phyloP scores from a whole-genome alignment of 2,329 filamentous ascomycete species.

The Hansfordia pulvinata region DNA sequence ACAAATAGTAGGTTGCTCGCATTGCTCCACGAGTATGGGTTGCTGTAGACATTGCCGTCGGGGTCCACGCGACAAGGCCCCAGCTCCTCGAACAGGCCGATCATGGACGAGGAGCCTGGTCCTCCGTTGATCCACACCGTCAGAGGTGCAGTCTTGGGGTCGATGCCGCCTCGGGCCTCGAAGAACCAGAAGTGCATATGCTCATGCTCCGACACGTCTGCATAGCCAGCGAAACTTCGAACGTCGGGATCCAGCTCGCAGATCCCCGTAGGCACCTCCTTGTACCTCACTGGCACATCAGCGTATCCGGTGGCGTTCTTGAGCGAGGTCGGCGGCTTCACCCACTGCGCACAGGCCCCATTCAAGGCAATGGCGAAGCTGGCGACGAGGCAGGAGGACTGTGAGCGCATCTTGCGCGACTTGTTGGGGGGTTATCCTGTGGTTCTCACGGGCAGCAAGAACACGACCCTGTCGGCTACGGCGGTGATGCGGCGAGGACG shows the following conservation, averaged over 20 bases:
- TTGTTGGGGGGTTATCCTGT: not conserved
- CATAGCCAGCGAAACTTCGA: not conserved
- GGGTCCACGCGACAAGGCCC: constrained; percentile 31
- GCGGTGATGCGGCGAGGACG: not conserved
- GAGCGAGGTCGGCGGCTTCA: constrained; percentile 40
- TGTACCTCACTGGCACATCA: constrained; percentile 32
- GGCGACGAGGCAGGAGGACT: not conserved
- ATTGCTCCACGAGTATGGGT: constrained; percentile 46
- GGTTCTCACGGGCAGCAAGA: not conserved
- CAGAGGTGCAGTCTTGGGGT: constrained; percentile 20
- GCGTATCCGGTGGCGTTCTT: constrained; percentile 21
- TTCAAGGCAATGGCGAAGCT: constrained; percentile 32
- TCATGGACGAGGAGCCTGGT: constrained; percentile 42
- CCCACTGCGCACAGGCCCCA: constrained; percentile 45
- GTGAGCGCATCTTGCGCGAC: not conserved
- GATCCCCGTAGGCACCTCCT: constrained; percentile 27
- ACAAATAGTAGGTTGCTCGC: constrained; percentile 39
- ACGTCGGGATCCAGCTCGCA: constrained; percentile 33
- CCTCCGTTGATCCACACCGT: constrained; percentile 47
- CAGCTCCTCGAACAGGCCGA: constrained; percentile 33
- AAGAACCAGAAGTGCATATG: constrained; percentile 25
- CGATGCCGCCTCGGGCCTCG: constrained; percentile 16
- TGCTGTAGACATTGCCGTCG: constrained; percentile 31
- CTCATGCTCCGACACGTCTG: constrained; percentile 6
- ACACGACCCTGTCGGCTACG: not conserved